Base-by-base conservation (phyloP, 345 rosid genomes). In the Anacardium occidentale region DNA sequence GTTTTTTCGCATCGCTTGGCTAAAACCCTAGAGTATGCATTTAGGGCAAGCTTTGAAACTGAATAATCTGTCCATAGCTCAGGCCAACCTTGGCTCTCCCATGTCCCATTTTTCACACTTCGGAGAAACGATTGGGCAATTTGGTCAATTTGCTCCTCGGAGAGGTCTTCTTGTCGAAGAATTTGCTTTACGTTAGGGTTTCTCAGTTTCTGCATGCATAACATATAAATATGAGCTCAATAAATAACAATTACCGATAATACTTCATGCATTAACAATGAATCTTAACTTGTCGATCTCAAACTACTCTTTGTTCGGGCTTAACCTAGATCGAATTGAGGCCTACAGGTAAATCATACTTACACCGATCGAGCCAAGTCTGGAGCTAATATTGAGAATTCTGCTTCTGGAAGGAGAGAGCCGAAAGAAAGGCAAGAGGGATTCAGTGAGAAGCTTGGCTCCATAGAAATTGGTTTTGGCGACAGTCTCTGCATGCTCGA, bases 71-170 rank as follows among this genome's bases (percentile, higher is more conserved):
- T 84, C 96, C 98, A 91, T 17, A 81, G 62, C 44, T 77, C 84
- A 0, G 97, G 97, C 98, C 98, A 94, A 0, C 98, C 97, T 74
- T 80, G 74, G 15, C 64, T 72, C 77, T 81, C 67, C 98, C 97
- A 94, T 3, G 80, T 86, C 51, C 92, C 97, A 0, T 70, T 62
- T 76, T 77, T 81, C 67, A 89, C 98, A 24, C 75, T 74, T 10
- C 74, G 74, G 0, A 90, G 83, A 72, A 94, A 94, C 42, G 65
- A 37, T 13, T 56, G 48, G 40, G 82, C 88, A 10, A 85, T 76
- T 1, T 55, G 78, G 29, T 85, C 89, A 4, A 94, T 84, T 37
- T 91, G 68, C 54, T 86, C 81, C 44, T 71, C 76, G 6, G 77
- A 66, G 18, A 94, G 76, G 7, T 76, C 68, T 64, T 90, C 88